A percentile compares a stretch with the other conserved stretches of the same genome.
Conservation (phyloP, 345 rosid species). For the Salix arbutifolia region DNA sequence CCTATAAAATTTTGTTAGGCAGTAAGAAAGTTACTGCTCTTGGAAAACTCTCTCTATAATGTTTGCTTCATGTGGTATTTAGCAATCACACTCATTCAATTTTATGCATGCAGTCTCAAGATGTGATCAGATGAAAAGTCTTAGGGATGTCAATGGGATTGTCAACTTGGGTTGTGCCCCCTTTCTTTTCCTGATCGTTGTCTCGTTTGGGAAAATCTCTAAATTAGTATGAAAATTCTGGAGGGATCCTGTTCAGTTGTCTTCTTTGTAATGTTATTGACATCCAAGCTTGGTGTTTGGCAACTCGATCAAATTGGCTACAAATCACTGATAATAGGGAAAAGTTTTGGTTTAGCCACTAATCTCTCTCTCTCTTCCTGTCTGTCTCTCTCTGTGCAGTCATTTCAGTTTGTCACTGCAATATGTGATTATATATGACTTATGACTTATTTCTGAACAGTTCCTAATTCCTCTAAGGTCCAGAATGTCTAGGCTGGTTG, state of each 20-base stretch:
- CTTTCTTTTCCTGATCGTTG: background rate
- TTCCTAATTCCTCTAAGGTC: background rate
- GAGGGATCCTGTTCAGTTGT: background rate
- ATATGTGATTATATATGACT: background rate
- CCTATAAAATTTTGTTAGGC: background rate
- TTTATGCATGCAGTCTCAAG: constrained; percentile 60
- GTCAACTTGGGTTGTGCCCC: background rate
- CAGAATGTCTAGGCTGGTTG: background rate
- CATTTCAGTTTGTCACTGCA: background rate
- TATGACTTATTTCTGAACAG: background rate
- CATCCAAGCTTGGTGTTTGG: background rate
- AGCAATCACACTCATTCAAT: background rate
- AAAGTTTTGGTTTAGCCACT: background rate
- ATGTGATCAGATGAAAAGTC: constrained; percentile 71
- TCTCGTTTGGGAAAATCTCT: background rate
- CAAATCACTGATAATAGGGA: background rate
- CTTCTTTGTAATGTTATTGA: background rate
- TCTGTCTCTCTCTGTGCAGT: background rate
- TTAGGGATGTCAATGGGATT: background rate
- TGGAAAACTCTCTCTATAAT: background rate
- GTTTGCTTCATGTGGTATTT: constrained; percentile 13
- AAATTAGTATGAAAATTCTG: background rate
- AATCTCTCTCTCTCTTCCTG: background rate
- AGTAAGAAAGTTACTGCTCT: background rate
- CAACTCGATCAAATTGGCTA: background rate